Evolutionary conservation across 345 rosid genomes (phyloP).

Genomic region (Odontarrhena argentea): DNA sequence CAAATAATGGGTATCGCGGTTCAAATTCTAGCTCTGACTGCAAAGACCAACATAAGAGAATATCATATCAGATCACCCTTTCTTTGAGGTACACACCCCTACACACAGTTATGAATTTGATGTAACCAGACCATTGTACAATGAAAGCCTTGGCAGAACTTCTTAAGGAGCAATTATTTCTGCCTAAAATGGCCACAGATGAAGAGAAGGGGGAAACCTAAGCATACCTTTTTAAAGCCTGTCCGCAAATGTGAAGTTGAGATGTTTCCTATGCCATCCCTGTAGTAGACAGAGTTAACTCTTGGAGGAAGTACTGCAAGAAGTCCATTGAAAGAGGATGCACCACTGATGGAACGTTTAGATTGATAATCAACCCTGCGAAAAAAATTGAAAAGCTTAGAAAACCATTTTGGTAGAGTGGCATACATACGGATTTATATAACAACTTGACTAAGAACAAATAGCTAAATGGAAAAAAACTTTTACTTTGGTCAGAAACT

Average conservation of each 20-base stretch:
- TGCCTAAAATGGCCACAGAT: slow-evolving; percentile 15
- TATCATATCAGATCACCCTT: slow-evolving; percentile 2
- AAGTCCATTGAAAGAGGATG: slow-evolving; percentile 79
- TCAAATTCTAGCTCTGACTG: slow-evolving; percentile 98
- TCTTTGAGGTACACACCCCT: neutral
- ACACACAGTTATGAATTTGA: slow-evolving; percentile 4
- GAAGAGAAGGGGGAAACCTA: slow-evolving; percentile 5
- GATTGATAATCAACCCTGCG: slow-evolving; percentile 97
- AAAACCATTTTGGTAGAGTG: slow-evolving; percentile 21
- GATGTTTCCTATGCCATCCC: slow-evolving; percentile 94
- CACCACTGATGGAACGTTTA: slow-evolving; percentile 61
- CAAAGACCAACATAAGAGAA: slow-evolving; percentile 30
- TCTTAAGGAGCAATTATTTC: slow-evolving; percentile 19
- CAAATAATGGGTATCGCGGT: slow-evolving; percentile 95
- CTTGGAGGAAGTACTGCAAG: slow-evolving; percentile 86
- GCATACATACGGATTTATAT: neutral
- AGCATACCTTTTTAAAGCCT: slow-evolving; percentile 58
- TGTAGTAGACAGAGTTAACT: slow-evolving; percentile 93
- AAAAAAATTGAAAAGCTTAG: slow-evolving; percentile 36
- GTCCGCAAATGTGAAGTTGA: slow-evolving; percentile 83
- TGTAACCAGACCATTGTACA: slow-evolving; percentile 13
- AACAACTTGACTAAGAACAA: neutral
- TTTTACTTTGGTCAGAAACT: neutral
- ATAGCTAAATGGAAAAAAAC: neutral
- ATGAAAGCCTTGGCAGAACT: neutral